Evolutionary conservation across 129 eudicot genomes (phyloP), one percentile per base, ranked within the genome.

Genomic region (Sambucus nigra): DNA sequence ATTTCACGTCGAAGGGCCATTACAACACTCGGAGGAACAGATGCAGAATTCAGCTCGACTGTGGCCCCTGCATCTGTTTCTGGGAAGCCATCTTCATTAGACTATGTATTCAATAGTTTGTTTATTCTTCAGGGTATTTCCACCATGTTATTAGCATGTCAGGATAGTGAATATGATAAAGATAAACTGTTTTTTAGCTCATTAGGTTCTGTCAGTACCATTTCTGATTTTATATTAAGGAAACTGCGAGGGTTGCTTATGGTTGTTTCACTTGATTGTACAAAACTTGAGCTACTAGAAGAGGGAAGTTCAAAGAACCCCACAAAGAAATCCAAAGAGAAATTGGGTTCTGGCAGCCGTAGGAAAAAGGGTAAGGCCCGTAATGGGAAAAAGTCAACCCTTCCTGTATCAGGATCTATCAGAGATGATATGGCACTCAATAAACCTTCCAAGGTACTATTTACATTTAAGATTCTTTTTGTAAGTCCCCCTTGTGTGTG

Each of bases 231-330:
- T 11, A 54, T 85, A 64, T 68, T 79, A 32, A 74, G 94, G 72
- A 86, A 82, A 69, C 35, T 91, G 63, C 68, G 94, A 33, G 88
- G 86, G 50, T 65, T 91, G 69, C 77, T 91, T 50, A 85, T 82
- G 95, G 89, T 79, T 58, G 70, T 91, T 55, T 85, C 98, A 39
- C 89, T 91, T 61, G 95, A 91, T 68, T 81, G 67, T 61, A 91
- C 89, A 21, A 91, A 77, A 70, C 66, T 71, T 61, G 98, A 91
- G 72, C 84, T 91, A 47, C 80, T 85, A 48, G 89, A 80, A 62
- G 98, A 85, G 56, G 71, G 65, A 51, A 75, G 51, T 16, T 61
- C 27, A 7, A 66, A 69, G 2, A 26, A 67, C 54, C 55, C 75
- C 7, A 32, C 71, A 7, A 79, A 76, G 69, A 76, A 82, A 68